Evolutionary conservation across 1,284 basidiomycete genomes (phyloP), one percentile per base, ranked within the genome.

Genomic region (Leccinum pachyderme): DNA sequence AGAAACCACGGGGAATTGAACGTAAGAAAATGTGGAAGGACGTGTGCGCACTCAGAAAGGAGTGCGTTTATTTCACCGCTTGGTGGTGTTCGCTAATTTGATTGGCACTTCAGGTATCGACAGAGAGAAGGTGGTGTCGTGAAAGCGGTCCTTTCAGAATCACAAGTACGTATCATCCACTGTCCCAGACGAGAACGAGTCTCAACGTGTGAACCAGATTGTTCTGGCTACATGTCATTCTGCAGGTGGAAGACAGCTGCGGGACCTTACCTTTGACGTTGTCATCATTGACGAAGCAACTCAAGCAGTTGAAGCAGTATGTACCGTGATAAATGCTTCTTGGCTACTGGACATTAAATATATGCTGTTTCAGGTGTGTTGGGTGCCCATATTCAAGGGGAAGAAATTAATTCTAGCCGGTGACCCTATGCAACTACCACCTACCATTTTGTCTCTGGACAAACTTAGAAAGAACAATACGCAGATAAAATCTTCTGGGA

Each of bases 261-360:
- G 81, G 39, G 84, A 87, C 57, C 79, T 87, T 57, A 71, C 78
- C 3, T 99, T 98, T 64, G 96, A 98, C 68, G 87, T 94, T 0
- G 86, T 95, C 7, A 89, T 98, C 43, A 93, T 99, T 41, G 96
- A 98, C 63, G 96, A 98, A 74, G 93, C 94, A 0, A 98, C 95
- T 0, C 96, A 98, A 71, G 95, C 94, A 3, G 71, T 97, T n/a
- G 95, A 98, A 73, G 91, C 94, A 7, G 91, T 94, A 66, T 33
- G 68, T 56, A n/a, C 18, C 18, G 15, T 7, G 22, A 32, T 27
- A 29, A 4, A 13, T 61, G 74, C 63, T 15, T 13, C 39, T 51
- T 27, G 35, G 15, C 24, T 3, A 15, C 39, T 56, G 2, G 55
- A 18, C 4, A 15, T 15, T 56, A 2, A 56, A 18, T 4, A 15